Conservation (phyloP, 345 rosid genomes). For the Nasturtium officinale region DNA sequence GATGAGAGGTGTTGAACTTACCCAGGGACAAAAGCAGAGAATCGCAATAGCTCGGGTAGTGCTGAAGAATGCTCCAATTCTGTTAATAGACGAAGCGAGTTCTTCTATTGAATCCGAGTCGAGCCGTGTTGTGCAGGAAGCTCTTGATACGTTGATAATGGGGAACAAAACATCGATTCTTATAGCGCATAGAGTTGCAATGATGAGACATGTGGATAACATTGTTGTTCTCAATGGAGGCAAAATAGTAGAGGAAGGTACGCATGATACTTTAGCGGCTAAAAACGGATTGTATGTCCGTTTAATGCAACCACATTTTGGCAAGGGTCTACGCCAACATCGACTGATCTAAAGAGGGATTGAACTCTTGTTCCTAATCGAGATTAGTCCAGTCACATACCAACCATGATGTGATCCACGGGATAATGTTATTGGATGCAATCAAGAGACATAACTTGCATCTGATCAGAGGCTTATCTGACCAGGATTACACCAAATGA, state of each 20-base stretch:
- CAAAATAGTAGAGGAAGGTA: constrained; percentile 94
- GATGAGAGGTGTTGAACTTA: constrained; percentile 97
- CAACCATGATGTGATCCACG: constrained; percentile 1
- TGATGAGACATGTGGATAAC: constrained; percentile 99
- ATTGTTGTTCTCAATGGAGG: constrained; percentile 99
- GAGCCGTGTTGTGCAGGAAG: constrained; percentile 97
- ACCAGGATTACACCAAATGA: constrained; percentile 8
- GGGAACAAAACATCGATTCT: constrained; percentile 97
- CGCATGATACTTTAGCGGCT: constrained; percentile 77
- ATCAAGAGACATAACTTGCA: constrained; percentile 15
- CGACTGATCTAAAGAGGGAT: constrained; percentile 56
- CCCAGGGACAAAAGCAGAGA: constrained; percentile 99
- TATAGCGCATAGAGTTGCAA: constrained; percentile 97
- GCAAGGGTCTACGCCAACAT: constrained; percentile 92
- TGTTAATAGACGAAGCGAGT: constrained; percentile 94
- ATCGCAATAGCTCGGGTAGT: constrained; percentile 93
- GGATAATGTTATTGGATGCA: constrained; percentile 12
- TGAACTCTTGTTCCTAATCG: constrained; percentile 25
- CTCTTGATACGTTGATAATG: constrained; percentile 93
- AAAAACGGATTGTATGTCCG: constrained; percentile 94
- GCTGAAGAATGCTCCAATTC: constrained; percentile 93
- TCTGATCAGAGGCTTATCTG: constrained; percentile 23
- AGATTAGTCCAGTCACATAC: constrained; percentile 23
- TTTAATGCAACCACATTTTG: constrained; percentile 97
- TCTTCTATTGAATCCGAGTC: constrained; percentile 97